Evolutionary conservation across 108 stramenopile genomes (phyloP).

Genomic region (Phaeodactylum tricornutum): DNA sequence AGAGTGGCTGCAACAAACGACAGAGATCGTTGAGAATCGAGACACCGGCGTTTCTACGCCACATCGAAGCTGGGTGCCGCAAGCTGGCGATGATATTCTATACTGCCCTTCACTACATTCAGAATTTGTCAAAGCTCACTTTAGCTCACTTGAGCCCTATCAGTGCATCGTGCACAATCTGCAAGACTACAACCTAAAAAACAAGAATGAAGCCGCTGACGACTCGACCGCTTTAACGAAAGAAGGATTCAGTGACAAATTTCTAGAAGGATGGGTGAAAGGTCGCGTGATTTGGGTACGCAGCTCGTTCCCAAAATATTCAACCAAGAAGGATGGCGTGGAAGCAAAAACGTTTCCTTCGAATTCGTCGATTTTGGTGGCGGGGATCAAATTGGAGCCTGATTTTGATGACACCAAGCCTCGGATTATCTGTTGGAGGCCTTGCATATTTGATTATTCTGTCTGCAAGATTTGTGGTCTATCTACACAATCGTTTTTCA

Average conservation of each 20-base stretch:
- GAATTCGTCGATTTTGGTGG: background rate
- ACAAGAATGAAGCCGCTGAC: background rate
- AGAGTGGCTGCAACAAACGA: conserved; percentile 14
- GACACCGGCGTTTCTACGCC: too few species aligned
- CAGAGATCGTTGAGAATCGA: background rate
- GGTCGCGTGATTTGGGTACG: conserved; percentile 12
- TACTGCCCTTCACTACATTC: conserved; percentile 28
- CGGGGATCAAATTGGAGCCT: too few species aligned
- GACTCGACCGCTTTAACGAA: conserved; percentile 10
- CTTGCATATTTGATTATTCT: conserved; percentile 1
- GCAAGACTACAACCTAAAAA: too few species aligned
- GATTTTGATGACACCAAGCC: background rate
- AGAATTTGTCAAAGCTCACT: conserved; percentile 28
- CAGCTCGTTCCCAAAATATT: conserved; percentile 7
- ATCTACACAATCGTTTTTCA: too few species aligned
- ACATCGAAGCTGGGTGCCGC: conserved; percentile 34
- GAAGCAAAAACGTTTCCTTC: background rate
- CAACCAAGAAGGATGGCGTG: conserved; percentile 1
- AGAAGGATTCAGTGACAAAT: background rate
- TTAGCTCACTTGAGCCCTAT: conserved; percentile 7
- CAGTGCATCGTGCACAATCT: conserved; percentile 17
- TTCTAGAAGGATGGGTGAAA: conserved; percentile 1
- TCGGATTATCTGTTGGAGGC: background rate
- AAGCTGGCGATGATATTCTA: conserved; percentile 32
- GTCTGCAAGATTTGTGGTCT: too few species aligned